Conservation (phyloP, 192 early-diverging fungal species). For the Powellomyces hirtus region DNA sequence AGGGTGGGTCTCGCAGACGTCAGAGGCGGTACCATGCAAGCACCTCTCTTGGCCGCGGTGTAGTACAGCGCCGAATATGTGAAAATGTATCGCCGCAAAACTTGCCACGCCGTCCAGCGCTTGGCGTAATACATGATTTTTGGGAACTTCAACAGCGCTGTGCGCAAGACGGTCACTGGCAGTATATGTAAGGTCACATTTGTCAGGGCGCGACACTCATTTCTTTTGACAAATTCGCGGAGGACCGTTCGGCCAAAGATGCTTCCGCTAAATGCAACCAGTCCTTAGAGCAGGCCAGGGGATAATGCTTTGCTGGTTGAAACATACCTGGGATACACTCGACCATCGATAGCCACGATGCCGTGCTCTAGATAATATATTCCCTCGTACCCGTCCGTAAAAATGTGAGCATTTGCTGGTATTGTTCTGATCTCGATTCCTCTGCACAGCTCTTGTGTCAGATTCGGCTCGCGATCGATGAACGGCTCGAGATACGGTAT, state of each 20-base stretch:
- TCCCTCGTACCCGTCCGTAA: constrained; percentile 51
- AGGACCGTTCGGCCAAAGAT: constrained; percentile 49
- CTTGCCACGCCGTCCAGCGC: constrained; percentile 53
- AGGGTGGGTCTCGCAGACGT: constrained; percentile 37
- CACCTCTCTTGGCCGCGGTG: constrained; percentile 45
- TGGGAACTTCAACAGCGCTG: constrained; percentile 38
- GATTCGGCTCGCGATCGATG: constrained; percentile 41
- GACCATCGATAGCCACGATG: constrained; percentile 44
- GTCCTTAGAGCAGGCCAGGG: background rate
- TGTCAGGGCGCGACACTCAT: constrained; percentile 50
- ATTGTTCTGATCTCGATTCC: constrained; percentile 38
- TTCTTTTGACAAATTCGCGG: constrained; percentile 40
- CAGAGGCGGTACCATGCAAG: constrained; percentile 40
- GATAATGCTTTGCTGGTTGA: background rate
- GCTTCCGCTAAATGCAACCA: constrained; percentile 26
- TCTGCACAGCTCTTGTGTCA: constrained; percentile 52
- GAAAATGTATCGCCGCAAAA: constrained; percentile 40
- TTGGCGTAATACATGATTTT: constrained; percentile 53
- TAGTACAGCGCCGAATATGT: constrained; percentile 48
- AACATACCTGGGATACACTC: constrained; percentile 46
- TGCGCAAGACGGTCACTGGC: constrained; percentile 20
- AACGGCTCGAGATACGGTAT: constrained; percentile 51
- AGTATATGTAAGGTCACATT: constrained; percentile 39
- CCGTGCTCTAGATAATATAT: constrained; percentile 50
- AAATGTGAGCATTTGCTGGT: constrained; percentile 41